These are phyloP conservation scores for Cucurbitaria berberidis DNA, from an alignment of 2,329 filamentous ascomycete species.

Conservation along the genomic window DNA sequence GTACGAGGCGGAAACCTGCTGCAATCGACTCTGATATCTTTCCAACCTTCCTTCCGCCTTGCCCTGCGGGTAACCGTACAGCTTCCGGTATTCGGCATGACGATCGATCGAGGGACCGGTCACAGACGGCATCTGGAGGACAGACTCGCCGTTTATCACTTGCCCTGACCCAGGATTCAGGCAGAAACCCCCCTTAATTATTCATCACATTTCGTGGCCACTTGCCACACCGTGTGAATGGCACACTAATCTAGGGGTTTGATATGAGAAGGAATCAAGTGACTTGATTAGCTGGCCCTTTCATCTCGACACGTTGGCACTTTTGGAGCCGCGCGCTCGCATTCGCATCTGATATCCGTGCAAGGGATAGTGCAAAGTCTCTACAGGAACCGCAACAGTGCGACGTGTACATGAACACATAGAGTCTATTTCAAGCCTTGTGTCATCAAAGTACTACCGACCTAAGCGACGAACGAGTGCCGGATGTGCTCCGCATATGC, in stretches of 20 bases:
- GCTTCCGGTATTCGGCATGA: background rate
- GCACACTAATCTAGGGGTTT: background rate
- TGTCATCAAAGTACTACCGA: constrained; percentile 1
- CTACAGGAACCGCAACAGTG: background rate
- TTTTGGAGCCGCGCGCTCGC: background rate
- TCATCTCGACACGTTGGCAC: background rate
- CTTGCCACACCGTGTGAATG: background rate
- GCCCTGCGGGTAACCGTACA: background rate
- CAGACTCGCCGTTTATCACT: constrained; percentile 14
- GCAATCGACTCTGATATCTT: background rate
- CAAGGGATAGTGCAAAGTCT: background rate
- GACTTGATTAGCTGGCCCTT: background rate
- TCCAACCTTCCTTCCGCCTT: background rate
- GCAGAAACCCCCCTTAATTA: background rate
- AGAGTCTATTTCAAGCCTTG: background rate
- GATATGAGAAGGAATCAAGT: background rate
- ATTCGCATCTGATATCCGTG: background rate
- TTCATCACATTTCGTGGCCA: background rate
- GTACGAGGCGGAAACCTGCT: background rate
- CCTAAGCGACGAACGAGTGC: constrained; percentile 6
- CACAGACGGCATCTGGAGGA: background rate
- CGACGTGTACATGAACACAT: background rate
- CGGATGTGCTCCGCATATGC: constrained; percentile 20
- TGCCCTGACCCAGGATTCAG: background rate
- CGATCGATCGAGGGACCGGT: background rate